phyloP scores from a whole-genome alignment of 2,329 filamentous ascomycete species.

The Trichoderma semiorbis region DNA sequence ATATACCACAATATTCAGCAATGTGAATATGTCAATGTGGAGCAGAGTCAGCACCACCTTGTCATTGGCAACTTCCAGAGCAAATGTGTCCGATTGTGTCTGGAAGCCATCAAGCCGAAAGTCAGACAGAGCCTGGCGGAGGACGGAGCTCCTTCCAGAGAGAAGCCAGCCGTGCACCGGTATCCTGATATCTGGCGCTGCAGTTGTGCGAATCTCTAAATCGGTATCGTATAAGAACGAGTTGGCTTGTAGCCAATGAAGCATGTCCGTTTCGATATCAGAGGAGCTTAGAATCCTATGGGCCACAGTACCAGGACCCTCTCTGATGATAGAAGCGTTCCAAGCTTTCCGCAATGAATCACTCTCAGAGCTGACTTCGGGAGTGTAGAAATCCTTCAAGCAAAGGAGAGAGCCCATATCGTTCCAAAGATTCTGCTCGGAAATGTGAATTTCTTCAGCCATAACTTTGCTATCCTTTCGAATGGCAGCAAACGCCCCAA shows the following conservation, averaged over 20 bases:
- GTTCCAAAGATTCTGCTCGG: conserved; percentile 66
- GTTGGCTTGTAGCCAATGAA: conserved; percentile 44
- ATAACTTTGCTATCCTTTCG: conserved; percentile 82
- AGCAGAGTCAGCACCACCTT: conserved; percentile 61
- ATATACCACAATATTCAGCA: conserved; percentile 77
- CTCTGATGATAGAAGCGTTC: conserved; percentile 33
- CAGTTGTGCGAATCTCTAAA: conserved; percentile 51
- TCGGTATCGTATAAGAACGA: conserved; percentile 42
- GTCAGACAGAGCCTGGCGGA: conserved; percentile 60
- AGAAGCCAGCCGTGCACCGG: conserved; percentile 83
- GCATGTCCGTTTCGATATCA: conserved; percentile 64
- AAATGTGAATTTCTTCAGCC: conserved; percentile 64
- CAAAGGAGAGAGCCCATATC: conserved; percentile 69
- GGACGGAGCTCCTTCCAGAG: conserved; percentile 65
- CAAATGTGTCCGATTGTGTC: conserved; percentile 29
- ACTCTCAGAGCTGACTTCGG: conserved; percentile 32
- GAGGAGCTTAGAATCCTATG: conserved; percentile 57
- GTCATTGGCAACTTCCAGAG: conserved; percentile 40
- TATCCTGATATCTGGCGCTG: conserved; percentile 64
- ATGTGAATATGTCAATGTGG: conserved; percentile 68
- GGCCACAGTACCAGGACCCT: conserved; percentile 49
- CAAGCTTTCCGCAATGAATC: conserved; percentile 41
- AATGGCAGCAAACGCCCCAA: conserved; percentile 84
- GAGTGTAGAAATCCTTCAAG: conserved; percentile 57
- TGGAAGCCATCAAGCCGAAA: conserved; percentile 41